Evolutionary conservation across 1,284 basidiomycete species (phyloP).

Genomic region (Ceratobasidium sp.): DNA sequence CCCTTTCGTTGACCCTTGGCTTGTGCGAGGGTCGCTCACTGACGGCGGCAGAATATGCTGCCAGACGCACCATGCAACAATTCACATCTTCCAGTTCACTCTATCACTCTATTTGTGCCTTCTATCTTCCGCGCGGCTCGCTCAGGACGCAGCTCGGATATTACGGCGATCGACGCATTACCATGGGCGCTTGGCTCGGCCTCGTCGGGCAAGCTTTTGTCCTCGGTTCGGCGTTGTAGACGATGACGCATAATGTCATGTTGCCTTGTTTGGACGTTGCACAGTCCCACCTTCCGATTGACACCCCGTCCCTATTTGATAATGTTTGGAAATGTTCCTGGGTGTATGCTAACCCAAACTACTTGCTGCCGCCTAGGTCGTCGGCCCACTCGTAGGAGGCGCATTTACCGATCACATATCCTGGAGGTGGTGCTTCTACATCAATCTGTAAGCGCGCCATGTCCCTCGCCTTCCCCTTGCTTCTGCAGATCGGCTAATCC

Average conservation of each 20-base stretch:
- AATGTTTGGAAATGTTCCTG: not conserved
- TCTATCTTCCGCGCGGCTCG: not conserved
- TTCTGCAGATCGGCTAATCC: not conserved
- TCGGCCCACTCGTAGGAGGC: conserved; percentile 46
- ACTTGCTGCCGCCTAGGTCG: conserved; percentile 45
- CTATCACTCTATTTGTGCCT: too few relatives aligned
- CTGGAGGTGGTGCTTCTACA: conserved; percentile 56
- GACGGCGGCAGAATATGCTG: too few relatives aligned
- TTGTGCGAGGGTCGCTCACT: too few relatives aligned
- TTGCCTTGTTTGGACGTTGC: not conserved
- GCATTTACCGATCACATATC: conserved; percentile 48
- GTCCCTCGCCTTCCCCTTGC: not conserved
- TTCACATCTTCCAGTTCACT: too few relatives aligned
- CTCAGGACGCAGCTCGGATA: not conserved
- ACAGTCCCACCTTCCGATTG: not conserved
- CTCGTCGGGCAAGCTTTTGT: not conserved
- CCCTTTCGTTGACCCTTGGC: not conserved
- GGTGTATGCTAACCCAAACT: not conserved
- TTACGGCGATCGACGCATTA: not conserved
- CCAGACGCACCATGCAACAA: too few relatives aligned
- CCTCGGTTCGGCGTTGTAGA: not conserved
- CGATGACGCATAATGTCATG: not conserved
- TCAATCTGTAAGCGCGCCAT: conserved; percentile 47
- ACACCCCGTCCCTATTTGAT: not conserved
- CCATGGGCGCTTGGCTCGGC: not conserved